Base-by-base conservation (phyloP, 2,329 filamentous ascomycete genomes). In the Ophiostoma piceae region DNA sequence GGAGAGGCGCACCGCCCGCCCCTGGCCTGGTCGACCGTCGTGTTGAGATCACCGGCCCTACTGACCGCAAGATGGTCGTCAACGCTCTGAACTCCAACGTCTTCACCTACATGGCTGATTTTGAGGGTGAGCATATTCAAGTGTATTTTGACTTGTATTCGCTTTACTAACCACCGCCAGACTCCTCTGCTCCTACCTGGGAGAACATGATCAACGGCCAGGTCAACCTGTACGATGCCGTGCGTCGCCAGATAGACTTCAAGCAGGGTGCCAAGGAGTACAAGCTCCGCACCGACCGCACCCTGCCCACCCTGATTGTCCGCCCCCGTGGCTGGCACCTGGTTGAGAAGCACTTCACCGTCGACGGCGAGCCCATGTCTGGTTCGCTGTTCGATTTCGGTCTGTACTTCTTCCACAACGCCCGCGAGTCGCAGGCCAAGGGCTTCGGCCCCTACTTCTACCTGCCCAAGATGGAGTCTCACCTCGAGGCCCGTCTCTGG, bases 171-270 rank as follows among this genome's bases (percentile, higher is more conserved):
- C 22, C 39, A 14, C 41, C 41, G 76, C 97, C 5, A 60, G 94
- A 98, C 80, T 97, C 95, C 7, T 95, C 87, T 77, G 94, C 95
- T 32, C 95, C 95, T 32, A 97, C 95, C 62, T 99, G 95, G 95
- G 93, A 97, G 75, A 98, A 98, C 84, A 98, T 98, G 94, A 90
- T 98, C 84, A 96, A 95, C 75, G 95, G 95, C 73, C 95, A 99
- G 82, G 89, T 97, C 75, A 99, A 98, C 84, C 87, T 99, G 71
- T 96, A 97, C 84, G 95, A 98, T 77, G 95, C 94, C 75, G 93
- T 96, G 78, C 92, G 95, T 77, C 90, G 88, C 75, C 91, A 97
- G 82, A 88, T 98, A 76, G 94, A 98, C 83, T 98, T 98, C 86
- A 96, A 95, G 85, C 90, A 94, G 78, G 94, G 94, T 73, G 84